Conservation (phyloP, 1,284 basidiomycete species). For the Wolfiporia cocos region DNA sequence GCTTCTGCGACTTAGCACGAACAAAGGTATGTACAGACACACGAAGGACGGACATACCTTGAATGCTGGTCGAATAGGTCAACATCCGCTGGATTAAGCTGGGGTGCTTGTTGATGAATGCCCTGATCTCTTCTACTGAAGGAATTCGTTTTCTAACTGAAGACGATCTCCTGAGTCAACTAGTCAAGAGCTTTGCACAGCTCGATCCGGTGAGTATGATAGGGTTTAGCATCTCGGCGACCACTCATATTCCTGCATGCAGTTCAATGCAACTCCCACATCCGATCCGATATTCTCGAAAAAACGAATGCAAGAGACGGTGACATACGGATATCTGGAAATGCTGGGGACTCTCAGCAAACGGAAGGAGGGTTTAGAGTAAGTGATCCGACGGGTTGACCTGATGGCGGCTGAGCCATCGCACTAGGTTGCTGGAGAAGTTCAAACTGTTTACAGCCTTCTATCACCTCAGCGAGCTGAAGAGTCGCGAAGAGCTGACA, state of each 20-base stretch:
- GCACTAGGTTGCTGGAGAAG: constrained; percentile 76
- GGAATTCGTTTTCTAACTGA: constrained; percentile 83
- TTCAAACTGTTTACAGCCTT: constrained; percentile 93
- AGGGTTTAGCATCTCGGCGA: background rate
- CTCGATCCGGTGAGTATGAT: constrained; percentile 74
- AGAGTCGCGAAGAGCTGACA: constrained; percentile 88
- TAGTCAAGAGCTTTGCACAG: constrained; percentile 86
- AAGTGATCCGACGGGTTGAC: constrained; percentile 26
- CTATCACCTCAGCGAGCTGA: constrained; percentile 89
- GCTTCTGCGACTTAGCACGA: constrained; percentile 80
- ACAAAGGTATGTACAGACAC: constrained; percentile 45
- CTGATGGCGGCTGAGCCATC: background rate
- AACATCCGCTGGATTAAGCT: constrained; percentile 83
- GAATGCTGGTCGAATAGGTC: background rate
- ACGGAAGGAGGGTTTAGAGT: constrained; percentile 86
- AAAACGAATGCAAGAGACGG: constrained; percentile 74
- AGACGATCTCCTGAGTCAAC: constrained; percentile 83
- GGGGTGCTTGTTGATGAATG: constrained; percentile 78
- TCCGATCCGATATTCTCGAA: constrained; percentile 86
- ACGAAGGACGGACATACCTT: background rate
- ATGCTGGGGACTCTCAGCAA: constrained; percentile 92
- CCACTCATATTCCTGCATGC: background rate
- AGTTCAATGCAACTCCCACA: constrained; percentile 65
- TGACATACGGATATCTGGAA: constrained; percentile 92
- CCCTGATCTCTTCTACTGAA: constrained; percentile 79